These are phyloP conservation scores for Tricholoma sp. DNA, from an alignment of 768 basidiomycete genomes.

Conservation along the genomic window DNA sequence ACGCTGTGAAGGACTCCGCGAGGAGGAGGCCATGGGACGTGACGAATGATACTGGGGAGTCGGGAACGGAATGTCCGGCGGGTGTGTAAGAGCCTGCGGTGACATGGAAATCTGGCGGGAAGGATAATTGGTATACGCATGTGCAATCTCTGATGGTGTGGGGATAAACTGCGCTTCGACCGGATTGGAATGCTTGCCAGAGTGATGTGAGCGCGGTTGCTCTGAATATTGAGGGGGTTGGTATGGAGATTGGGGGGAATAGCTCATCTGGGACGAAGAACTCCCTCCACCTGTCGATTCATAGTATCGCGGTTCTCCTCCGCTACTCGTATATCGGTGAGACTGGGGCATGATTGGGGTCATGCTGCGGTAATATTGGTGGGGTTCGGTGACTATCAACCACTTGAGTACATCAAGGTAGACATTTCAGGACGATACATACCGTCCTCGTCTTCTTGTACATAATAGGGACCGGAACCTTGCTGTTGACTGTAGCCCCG, in stretches of 20 bases:
- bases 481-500: slow-evolving; percentile 29
- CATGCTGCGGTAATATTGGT: slow-evolving; percentile 33
- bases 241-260: slow-evolving; percentile 18
- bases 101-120: slow-evolving; percentile 18
- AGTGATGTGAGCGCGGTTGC: slow-evolving; percentile 13
- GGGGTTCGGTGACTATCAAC: slow-evolving; percentile 7
- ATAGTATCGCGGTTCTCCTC: slow-evolving; percentile 18
- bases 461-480: slow-evolving; percentile 29
- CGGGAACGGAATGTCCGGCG: slow-evolving; percentile 15
- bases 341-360: slow-evolving; percentile 27
- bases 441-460: slow-evolving; percentile 19
- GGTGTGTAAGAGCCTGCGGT: slow-evolving; percentile 17
- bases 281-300: slow-evolving; percentile 15
- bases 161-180: slow-evolving; percentile 37
- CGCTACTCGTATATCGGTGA: slow-evolving; percentile 25
- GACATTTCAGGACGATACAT: background rate
- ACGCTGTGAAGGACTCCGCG: slow-evolving; percentile 25
- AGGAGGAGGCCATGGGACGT: slow-evolving; percentile 25
- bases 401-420: background rate
- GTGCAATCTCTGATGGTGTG: slow-evolving; percentile 40
- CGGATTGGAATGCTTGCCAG: slow-evolving; percentile 13
- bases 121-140: slow-evolving; percentile 26
- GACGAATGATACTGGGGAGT: slow-evolving; percentile 18
- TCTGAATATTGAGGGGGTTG: slow-evolving; percentile 17
- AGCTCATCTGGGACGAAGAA: slow-evolving; percentile 19